phyloP scores from a whole-genome alignment of 2,329 filamentous ascomycete species.

The Colletotrichum tofieldiae region DNA sequence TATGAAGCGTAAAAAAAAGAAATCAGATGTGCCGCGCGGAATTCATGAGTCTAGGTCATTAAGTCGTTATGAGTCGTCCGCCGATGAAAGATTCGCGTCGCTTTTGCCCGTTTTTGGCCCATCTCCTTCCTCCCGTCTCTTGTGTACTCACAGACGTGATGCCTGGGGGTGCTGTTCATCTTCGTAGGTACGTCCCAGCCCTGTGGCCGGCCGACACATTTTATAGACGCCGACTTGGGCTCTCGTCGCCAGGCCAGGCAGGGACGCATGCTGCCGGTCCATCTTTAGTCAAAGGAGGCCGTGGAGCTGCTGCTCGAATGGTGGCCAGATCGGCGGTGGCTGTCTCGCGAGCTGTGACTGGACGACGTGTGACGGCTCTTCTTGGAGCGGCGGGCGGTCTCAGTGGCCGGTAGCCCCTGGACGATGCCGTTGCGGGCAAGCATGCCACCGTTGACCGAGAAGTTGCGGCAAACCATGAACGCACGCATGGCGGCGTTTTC shows the following conservation, averaged over 20 bases:
- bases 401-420: conserved; percentile 74
- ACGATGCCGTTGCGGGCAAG: conserved; percentile 78
- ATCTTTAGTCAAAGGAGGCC: conserved; percentile 67
- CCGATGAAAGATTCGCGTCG: conserved; percentile 46
- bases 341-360: conserved; percentile 56
- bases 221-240: conserved; percentile 45
- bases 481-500: conserved; percentile 96
- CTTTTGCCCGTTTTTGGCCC: conserved; percentile 39
- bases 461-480: conserved; percentile 98
- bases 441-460: conserved; percentile 97
- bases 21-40: conserved; percentile 42
- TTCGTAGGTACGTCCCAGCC: conserved; percentile 49
- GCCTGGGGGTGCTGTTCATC: not conserved
- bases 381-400: conserved; percentile 64
- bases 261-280: conserved; percentile 10
- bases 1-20: conserved; percentile 25
- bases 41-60: conserved; percentile 44
- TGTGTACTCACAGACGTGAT: not conserved
- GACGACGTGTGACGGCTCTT: conserved; percentile 67
- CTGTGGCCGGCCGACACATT: conserved; percentile 58
- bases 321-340: conserved; percentile 66
- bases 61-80: conserved; percentile 45
- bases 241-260: conserved; percentile 37
- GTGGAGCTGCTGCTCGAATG: conserved; percentile 77
- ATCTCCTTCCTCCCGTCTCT: not conserved